These are phyloP conservation scores for Casuarina cunninghamiana DNA, from an alignment of 306 rosid species.

Conservation along the genomic window DNA sequence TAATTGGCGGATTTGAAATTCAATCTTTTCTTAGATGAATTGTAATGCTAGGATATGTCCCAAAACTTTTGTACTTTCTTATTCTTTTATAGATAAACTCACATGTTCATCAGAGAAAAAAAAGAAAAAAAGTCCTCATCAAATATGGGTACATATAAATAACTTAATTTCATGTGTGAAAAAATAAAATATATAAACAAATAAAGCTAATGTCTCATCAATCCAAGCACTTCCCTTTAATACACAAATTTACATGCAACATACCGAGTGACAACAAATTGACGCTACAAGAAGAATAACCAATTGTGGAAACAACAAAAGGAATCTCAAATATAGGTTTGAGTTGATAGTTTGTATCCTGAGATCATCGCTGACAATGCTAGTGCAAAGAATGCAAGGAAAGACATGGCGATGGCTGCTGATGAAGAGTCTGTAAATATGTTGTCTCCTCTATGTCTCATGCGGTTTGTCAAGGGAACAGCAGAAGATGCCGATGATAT, in stretches of 20 bases:
- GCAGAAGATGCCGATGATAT: constrained; percentile 78
- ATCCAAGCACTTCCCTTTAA: constrained; percentile 2
- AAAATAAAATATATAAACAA: too few species aligned
- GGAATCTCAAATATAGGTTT: constrained; percentile 47
- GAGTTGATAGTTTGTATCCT: constrained; percentile 59
- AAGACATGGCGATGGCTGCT: constrained; percentile 66
- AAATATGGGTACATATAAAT: too few species aligned
- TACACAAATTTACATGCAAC: constrained; percentile 24
- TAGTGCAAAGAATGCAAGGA: constrained; percentile 59
- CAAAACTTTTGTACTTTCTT: too few species aligned
- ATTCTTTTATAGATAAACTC: too few species aligned
- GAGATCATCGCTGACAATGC: constrained; percentile 63
- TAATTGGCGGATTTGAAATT: too few species aligned
- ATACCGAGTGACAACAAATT: neutral
- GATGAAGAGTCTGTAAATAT: constrained; percentile 64
- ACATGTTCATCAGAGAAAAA: too few species aligned
- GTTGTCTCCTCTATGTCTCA: constrained; percentile 66
- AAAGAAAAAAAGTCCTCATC: too few species aligned
- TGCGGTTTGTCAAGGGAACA: constrained; percentile 58
- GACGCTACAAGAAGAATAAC: neutral
- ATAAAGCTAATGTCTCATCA: too few species aligned
- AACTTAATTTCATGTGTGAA: too few species aligned
- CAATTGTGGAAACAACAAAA: neutral
- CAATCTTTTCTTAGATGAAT: too few species aligned
- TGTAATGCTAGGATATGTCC: too few species aligned